phyloP scores from a whole-genome alignment of 1,284 basidiomycete species.

The Ceratobasidium sp. region DNA sequence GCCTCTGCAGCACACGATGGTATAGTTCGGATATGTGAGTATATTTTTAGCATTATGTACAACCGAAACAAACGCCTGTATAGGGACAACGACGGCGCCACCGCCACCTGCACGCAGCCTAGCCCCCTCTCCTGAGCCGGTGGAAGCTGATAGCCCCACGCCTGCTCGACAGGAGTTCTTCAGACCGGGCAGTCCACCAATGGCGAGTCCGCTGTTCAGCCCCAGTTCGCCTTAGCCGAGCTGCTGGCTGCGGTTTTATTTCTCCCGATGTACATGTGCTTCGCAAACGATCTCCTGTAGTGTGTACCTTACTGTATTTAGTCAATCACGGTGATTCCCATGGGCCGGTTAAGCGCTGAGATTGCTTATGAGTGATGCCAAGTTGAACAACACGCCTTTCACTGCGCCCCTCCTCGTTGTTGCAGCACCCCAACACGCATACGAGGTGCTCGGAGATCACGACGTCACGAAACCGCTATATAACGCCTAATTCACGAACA shows the following conservation, averaged over 20 bases:
- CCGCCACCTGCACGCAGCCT: constrained; percentile 17
- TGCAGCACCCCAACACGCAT: constrained; percentile 20
- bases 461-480: constrained; percentile 42
- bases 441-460: constrained; percentile 31
- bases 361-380: constrained; percentile 11
- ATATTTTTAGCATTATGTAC: not conserved
- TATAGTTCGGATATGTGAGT: constrained; percentile 35
- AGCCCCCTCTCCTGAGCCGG: constrained; percentile 24
- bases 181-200: constrained; percentile 21
- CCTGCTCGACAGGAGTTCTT: constrained; percentile 3
- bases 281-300: not conserved
- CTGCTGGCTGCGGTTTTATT: not conserved
- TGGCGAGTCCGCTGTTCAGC: not conserved
- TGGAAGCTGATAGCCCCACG: constrained; percentile 12
- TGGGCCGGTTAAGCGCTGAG: constrained; percentile 6
- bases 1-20: constrained; percentile 41
- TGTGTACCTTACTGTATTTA: constrained; percentile 5
- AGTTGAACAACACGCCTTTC: constrained; percentile 2
- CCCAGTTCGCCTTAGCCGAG: constrained; percentile 1
- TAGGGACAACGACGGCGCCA: constrained; percentile 39
- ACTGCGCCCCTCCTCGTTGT: constrained; percentile 17
- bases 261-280: constrained; percentile 8
- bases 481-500: constrained; percentile 19
- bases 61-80: not conserved
- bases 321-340: not conserved